phyloP scores from a whole-genome alignment of 208 protist genomes.

The Porcisia hertigi region DNA sequence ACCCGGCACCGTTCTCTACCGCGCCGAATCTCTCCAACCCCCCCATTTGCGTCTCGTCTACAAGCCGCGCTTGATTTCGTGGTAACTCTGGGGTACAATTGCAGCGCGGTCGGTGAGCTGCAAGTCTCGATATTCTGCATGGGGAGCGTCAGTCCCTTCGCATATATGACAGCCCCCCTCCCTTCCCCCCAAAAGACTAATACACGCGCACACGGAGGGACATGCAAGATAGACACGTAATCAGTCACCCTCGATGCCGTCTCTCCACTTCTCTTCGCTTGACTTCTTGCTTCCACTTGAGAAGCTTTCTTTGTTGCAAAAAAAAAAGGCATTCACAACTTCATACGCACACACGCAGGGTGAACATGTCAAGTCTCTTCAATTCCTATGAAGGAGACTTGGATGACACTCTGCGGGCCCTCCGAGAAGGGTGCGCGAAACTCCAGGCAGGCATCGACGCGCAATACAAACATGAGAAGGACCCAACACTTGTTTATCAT shows the following conservation, averaged over 20 bases:
- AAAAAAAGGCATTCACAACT: neutral
- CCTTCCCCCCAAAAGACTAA: neutral
- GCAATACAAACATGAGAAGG: conserved; percentile 23
- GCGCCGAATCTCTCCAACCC: neutral
- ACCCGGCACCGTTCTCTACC: neutral
- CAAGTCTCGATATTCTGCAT: neutral
- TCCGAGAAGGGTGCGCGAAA: conserved; percentile 22
- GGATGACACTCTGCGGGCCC: conserved; percentile 39
- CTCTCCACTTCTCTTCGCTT: neutral
- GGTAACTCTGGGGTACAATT: neutral
- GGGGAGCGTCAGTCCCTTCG: neutral
- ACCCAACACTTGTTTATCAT: conserved; percentile 40
- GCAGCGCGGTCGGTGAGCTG: neutral
- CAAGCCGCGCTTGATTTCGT: neutral
- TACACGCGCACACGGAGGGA: neutral
- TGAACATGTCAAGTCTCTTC: conserved; percentile 58
- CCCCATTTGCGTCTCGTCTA: neutral
- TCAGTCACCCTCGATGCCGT: neutral
- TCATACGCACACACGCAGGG: neutral
- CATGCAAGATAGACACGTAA: neutral
- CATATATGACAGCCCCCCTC: neutral
- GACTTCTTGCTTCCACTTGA: neutral
- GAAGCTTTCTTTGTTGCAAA: neutral
- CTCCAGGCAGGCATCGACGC: conserved; percentile 39
- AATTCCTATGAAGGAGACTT: conserved; percentile 72